A percentile compares a stretch with the other conserved stretches of the same genome.
Conservation (phyloP, 176 grass and related monocot genomes). For the Saccharum officinarum region DNA sequence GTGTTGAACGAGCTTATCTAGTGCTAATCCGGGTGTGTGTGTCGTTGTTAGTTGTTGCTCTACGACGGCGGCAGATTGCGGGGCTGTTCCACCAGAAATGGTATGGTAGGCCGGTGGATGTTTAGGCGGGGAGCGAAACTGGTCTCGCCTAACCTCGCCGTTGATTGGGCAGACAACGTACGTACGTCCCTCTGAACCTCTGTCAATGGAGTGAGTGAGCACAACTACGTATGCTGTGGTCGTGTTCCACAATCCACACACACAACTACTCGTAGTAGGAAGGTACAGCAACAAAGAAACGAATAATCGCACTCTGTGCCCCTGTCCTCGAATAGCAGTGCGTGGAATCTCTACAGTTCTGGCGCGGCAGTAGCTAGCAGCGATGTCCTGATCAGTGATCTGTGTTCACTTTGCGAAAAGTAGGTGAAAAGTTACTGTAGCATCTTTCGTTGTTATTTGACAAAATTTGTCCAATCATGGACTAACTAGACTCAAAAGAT, state of each 20-base stretch:
- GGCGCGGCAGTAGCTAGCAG: not conserved
- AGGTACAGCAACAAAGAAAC: too few species aligned
- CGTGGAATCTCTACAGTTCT: conserved; percentile 14
- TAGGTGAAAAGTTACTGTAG: too few species aligned
- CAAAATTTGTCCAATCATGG: too few species aligned
- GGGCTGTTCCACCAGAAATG: not conserved
- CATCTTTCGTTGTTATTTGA: too few species aligned
- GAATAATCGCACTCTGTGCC: not conserved
- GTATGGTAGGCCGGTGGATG: not conserved
- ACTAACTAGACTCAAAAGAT: too few species aligned
- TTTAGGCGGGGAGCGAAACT: not conserved
- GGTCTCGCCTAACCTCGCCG: not conserved
- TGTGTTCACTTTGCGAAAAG: too few species aligned
- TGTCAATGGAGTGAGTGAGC: too few species aligned
- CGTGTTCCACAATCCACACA: too few species aligned
- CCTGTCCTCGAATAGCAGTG: not conserved
- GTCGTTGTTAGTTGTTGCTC: too few species aligned
- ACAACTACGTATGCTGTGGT: too few species aligned
- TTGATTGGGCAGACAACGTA: not conserved
- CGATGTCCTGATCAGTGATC: not conserved
- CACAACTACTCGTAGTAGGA: too few species aligned
- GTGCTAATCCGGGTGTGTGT: not conserved
- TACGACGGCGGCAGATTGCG: too few species aligned
- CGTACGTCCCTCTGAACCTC: not conserved
- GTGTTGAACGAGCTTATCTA: not conserved